phyloP scores from a whole-genome alignment of 176 grass and related monocot genomes.

The Avena eriantha region DNA sequence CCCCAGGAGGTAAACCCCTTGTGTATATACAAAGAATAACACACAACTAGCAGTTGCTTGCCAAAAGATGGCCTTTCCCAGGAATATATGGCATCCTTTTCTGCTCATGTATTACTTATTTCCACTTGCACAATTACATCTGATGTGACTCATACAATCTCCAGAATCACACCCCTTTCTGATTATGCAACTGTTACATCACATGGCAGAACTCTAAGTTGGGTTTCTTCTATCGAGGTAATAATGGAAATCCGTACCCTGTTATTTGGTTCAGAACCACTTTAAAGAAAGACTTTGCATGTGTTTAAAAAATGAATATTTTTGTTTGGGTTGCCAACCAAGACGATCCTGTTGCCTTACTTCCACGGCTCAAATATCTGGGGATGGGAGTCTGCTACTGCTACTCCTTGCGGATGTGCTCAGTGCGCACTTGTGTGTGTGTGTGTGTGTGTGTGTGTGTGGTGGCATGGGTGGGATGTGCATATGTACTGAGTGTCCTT shows the following conservation, averaged over 20 bases:
- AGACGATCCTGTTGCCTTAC: constrained; percentile 27
- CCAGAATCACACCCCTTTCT: constrained; percentile 27
- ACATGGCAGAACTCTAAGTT: constrained; percentile 39
- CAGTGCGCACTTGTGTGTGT: background rate
- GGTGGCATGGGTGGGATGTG: background rate
- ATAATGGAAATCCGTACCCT: constrained; percentile 39
- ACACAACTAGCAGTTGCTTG: background rate
- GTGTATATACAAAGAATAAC: constrained; percentile 29
- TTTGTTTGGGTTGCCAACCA: constrained; percentile 44
- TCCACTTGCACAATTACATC: constrained; percentile 21
- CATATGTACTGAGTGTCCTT: background rate
- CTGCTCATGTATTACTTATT: background rate
- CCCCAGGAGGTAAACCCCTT: background rate
- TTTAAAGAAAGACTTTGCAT: constrained; percentile 9
- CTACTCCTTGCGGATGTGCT: constrained; percentile 7
- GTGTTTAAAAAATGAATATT: constrained; percentile 11
- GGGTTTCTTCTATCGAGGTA: constrained; percentile 51
- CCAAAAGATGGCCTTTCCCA: constrained; percentile 6
- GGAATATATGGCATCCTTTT: constrained; percentile 1
- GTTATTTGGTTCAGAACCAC: constrained; percentile 54
- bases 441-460: background rate
- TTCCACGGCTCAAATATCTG: constrained; percentile 34
- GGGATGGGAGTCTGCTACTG: constrained; percentile 39
- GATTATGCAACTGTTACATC: constrained; percentile 34
- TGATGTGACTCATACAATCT: constrained; percentile 30